Base-by-base conservation (phyloP, 2,329 filamentous ascomycete species). In the Lachnellula arida region DNA sequence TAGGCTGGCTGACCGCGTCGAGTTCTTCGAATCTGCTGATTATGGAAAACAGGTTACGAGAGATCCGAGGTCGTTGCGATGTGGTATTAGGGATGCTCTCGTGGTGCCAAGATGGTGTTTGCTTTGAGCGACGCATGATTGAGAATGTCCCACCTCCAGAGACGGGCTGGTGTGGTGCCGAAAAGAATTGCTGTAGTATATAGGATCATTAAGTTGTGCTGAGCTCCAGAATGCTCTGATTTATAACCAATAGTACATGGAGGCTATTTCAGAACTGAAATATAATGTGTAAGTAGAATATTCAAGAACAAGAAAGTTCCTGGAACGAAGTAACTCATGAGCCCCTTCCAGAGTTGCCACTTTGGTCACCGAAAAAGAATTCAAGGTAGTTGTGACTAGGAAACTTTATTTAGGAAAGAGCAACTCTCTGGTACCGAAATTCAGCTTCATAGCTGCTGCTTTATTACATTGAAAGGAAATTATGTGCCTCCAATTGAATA, bases 1-100 rank as follows among this genome's bases (percentile, higher is more conserved):
- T 44, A 4, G 62, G 61, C 11, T 64, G 49, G 56, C 62, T 65
- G 3, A 64, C 8, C 2, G 62, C 56, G 56, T 68, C 66, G 7
- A 69, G 60, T 7, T 57, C 60, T 59, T 69, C 67, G 48, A 69
- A 69, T 40, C 59, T 67, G 14, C 58, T 62, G 43, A 69, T 60
- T 3, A 68, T 46, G 43, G 65, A 65, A 22, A 59, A 55, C 19
- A 62, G 50, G 9, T 55, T 60, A 51, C 57, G 46, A 19, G 59
- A 60, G 40, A 35, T 43, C 25, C 28, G 44, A 11, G 22, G 17
- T 23, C 28, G 32, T 19, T 48, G 14, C 6, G 34, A 19, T 5
- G 35, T n/a, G 23, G 23, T 34, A 34, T 32, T 44, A 9, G 42
- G 11, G 42, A 44, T 14, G 5, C 25, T 28, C 15, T 50, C 37